phyloP scores from a whole-genome alignment of 192 early-diverging fungal species.

The Thamnidium elegans region DNA sequence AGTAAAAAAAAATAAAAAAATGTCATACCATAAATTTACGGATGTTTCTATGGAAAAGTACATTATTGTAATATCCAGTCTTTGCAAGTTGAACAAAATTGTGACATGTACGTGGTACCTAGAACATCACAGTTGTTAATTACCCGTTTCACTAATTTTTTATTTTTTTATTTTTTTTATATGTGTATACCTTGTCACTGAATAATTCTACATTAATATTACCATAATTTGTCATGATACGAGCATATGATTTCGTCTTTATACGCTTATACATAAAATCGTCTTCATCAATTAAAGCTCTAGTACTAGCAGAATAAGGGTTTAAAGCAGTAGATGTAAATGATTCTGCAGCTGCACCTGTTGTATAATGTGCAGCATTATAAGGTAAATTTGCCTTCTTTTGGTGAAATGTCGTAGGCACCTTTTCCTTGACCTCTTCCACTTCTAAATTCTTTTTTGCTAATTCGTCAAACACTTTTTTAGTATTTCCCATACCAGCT shows the following conservation, averaged over 20 bases:
- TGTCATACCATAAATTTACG: conserved; percentile 83
- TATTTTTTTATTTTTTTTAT: background rate
- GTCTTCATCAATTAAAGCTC: conserved; percentile 70
- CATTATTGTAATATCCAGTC: conserved; percentile 80
- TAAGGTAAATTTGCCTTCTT: conserved; percentile 55
- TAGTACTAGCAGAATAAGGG: conserved; percentile 67
- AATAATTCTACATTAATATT: conserved; percentile 79
- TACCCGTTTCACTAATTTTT: too few relatives aligned
- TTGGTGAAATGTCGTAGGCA: conserved; percentile 19
- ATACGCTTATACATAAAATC: conserved; percentile 89
- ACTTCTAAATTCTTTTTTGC: conserved; percentile 33
- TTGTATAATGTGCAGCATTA: conserved; percentile 83
- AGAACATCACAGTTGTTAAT: background rate
- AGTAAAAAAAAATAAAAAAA: conserved; percentile 8
- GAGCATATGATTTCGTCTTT: conserved; percentile 75
- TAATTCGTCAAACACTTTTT: conserved; percentile 55
- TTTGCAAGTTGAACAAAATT: conserved; percentile 91
- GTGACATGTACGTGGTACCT: conserved; percentile 83
- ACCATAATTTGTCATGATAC: conserved; percentile 80
- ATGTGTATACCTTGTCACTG: conserved; percentile 57
- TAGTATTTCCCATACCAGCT: conserved; percentile 57
- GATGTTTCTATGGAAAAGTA: conserved; percentile 83
- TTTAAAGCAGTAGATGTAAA: conserved; percentile 86
- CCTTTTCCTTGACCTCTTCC: conserved; percentile 19
- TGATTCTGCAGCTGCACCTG: conserved; percentile 70